phyloP scores from a whole-genome alignment of 768 basidiomycete species.

The Trametes coccinea region DNA sequence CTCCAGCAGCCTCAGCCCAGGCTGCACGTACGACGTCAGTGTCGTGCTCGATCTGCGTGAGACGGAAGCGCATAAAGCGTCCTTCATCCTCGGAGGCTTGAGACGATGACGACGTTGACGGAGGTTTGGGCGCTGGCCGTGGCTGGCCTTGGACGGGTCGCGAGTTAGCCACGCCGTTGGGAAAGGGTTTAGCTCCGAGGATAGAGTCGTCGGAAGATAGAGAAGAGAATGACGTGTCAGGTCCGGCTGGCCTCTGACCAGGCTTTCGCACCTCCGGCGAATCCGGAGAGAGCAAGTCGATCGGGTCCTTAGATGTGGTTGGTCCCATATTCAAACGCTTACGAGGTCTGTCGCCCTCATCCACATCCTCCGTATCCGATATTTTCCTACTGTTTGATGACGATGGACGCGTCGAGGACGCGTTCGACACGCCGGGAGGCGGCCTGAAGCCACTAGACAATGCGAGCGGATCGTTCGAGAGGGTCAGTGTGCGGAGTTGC shows the following conservation, averaged over 20 bases:
- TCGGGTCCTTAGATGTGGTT: conserved; percentile 34
- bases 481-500: conserved; percentile 37
- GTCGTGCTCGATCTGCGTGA: conserved; percentile 57
- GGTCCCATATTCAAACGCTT: conserved; percentile 66
- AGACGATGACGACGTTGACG: conserved; percentile 7
- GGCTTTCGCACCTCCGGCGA: conserved; percentile 62
- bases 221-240: conserved; percentile 39
- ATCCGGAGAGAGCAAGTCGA: conserved; percentile 45
- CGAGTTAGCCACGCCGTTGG: conserved; percentile 48
- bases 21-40: conserved; percentile 55
- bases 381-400: conserved; percentile 40
- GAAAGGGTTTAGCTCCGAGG: conserved; percentile 45
- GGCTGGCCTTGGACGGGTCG: conserved; percentile 52
- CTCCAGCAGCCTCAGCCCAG: conserved; percentile 62
- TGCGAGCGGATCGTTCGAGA: conserved; percentile 52
- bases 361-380: conserved; percentile 40
- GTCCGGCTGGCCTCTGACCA: conserved; percentile 48
- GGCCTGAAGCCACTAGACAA: conserved; percentile 60
- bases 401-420: conserved; percentile 53
- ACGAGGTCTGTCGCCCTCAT: conserved; percentile 65
- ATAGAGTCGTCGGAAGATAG: conserved; percentile 72
- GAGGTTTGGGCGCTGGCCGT: conserved; percentile 8
- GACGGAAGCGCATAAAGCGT: conserved; percentile 56
- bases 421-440: conserved; percentile 44
- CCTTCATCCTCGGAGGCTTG: conserved; percentile 30